Percentiles rank a stretch among this genome's conserved stretches.
phyloP scores from a whole-genome alignment of 345 rosid species.

The Laguncularia racemosa region DNA sequence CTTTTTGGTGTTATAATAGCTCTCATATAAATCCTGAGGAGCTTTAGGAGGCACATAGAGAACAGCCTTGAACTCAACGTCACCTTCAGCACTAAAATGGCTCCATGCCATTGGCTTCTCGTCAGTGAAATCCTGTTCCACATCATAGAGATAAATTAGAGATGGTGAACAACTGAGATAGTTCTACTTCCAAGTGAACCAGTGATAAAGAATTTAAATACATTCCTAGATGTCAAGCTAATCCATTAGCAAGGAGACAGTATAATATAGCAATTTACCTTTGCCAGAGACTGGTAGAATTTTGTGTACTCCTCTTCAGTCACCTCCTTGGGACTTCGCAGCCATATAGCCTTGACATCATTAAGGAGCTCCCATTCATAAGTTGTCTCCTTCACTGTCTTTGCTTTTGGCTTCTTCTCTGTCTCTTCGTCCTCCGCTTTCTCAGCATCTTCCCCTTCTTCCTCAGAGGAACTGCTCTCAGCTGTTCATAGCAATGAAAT shows the following conservation, averaged over 20 bases:
- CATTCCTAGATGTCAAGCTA: too few relatives aligned
- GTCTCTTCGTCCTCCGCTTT: constrained; percentile 61
- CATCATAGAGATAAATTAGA: constrained; percentile 4
- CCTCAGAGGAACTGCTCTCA: constrained; percentile 55
- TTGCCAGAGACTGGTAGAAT: constrained; percentile 77
- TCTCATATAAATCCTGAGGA: constrained; percentile 85
- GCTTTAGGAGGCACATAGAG: constrained; percentile 97
- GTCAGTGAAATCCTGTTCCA: constrained; percentile 64
- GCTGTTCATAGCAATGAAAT: constrained; percentile 24
- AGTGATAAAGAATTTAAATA: too few relatives aligned
- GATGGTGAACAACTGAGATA: background rate
- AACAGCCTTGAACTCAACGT: constrained; percentile 93
- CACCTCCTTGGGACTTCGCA: constrained; percentile 93
- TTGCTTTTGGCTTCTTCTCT: constrained; percentile 75
- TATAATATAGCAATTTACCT: constrained; percentile 36
- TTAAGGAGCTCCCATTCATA: constrained; percentile 90
- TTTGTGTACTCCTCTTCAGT: constrained; percentile 88
- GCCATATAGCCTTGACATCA: constrained; percentile 97
- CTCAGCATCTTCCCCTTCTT: constrained; percentile 49
- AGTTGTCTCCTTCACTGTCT: constrained; percentile 73
- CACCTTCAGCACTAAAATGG: constrained; percentile 94
- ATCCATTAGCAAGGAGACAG: too few relatives aligned
- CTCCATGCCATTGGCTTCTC: constrained; percentile 94
- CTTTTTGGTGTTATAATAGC: constrained; percentile 81
- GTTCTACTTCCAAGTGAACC: background rate